Base-by-base conservation (phyloP, 805 yeast species). In the Schizosaccharomyces octosporus region DNA sequence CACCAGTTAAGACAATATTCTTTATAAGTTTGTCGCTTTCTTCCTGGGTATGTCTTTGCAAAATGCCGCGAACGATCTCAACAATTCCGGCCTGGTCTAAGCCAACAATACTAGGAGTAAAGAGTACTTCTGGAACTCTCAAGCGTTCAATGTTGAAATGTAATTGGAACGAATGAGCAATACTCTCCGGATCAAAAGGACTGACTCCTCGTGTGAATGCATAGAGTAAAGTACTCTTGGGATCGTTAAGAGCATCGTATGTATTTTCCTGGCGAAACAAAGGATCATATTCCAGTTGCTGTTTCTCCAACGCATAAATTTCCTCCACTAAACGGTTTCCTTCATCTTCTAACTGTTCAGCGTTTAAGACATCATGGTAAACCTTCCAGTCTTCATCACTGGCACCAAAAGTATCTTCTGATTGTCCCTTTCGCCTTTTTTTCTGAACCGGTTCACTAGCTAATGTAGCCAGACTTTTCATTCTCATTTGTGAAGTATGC, bases 301-400 rank as follows among this genome's bases (percentile, higher is more conserved):
- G 83, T 63, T 80, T 83, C 70, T 90, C 97, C 43, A 93, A 66
- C 41, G 64, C 63, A 11, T 66, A 63, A n/a, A 74, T 65, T 32
- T 69, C 71, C 24, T 69, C 68, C 61, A 66, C 61, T 51, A 81
- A 81, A 17, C 36, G 31, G 61, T 81, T 86, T 63, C 84, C 95
- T 64, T 85, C 83, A 42, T 80, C 79, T 66, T 87, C 95, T 63
- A 84, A 88, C 65, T 88, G 86, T 31, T 82, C 83, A 19, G 77
- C 83, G 64, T 79, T 80, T 21, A 87, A 80, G 62, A 88, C 84
- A 68, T 87, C 93, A 66, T 93, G 79, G 69, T 90, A 90, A 19
- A 87, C 82, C 27, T 84, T 81, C 97, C 97, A 90, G 71, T 93
- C 98, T 62, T 85, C 95, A 69, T 90, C 97, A 67, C 87, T 82